These are phyloP conservation scores for Boletus huronensis DNA, from an alignment of 768 basidiomycete species.

Conservation along the genomic window DNA sequence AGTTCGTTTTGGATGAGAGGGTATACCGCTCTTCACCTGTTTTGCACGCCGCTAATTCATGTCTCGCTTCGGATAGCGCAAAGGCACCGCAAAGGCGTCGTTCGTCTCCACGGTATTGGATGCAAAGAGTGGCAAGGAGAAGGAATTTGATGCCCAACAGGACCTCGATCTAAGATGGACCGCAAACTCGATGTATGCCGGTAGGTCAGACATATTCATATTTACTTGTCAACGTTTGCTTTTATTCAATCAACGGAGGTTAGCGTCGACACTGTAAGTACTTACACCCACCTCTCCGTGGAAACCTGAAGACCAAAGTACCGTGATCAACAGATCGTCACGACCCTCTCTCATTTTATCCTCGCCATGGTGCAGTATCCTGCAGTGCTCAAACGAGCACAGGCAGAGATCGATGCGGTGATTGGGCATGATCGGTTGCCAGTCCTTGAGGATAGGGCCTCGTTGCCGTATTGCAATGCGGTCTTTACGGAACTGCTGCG, in stretches of 20 bases:
- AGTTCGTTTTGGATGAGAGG: conserved; percentile 53
- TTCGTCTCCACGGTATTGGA: conserved; percentile 55
- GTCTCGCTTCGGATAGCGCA: conserved; percentile 20
- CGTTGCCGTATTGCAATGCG: conserved; percentile 57
- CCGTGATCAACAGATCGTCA: conserved; percentile 44
- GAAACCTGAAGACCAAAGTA: not conserved
- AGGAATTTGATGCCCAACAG: conserved; percentile 28
- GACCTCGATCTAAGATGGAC: conserved; percentile 77
- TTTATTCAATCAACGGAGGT: conserved; percentile 23
- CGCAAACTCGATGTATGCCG: conserved; percentile 78
- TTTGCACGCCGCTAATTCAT: not conserved
- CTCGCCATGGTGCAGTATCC: conserved; percentile 66
- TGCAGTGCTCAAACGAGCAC: conserved; percentile 52
- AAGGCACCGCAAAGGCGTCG: conserved; percentile 38
- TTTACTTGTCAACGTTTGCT: not conserved
- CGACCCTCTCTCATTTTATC: conserved; percentile 52
- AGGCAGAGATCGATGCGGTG: conserved; percentile 62
- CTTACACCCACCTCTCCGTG: not conserved
- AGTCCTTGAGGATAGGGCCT: conserved; percentile 49
- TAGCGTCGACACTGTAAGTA: conserved; percentile 58
- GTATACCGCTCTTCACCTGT: conserved; percentile 30
- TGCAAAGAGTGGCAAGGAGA: not conserved
- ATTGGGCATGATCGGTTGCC: conserved; percentile 48
- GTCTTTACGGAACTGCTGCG: conserved; percentile 53
- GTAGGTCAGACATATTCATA: conserved; percentile 21